Conservation (phyloP, 2,329 filamentous ascomycete species). For the Alternaria burnsii region DNA sequence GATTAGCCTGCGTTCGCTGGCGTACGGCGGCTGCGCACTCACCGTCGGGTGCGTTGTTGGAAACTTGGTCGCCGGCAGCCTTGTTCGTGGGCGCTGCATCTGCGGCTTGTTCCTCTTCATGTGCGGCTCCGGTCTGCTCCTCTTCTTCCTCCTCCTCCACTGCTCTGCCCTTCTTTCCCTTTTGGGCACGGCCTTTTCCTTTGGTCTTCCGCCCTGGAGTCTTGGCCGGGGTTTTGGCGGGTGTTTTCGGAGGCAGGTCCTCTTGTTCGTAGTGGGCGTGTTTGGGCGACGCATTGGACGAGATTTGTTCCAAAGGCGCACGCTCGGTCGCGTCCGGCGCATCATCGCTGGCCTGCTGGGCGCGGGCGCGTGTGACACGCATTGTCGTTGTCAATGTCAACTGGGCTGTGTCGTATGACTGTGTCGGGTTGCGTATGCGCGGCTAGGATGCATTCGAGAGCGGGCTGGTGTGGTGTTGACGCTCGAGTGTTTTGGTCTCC, state of each 20-base stretch:
- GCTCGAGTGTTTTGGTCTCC: conserved; percentile 20
- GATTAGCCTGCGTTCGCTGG: conserved; percentile 24
- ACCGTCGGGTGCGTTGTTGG: conserved; percentile 28
- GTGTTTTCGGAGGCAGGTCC: conserved; percentile 35
- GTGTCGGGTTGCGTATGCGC: conserved; percentile 17
- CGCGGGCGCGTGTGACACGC: conserved; percentile 57
- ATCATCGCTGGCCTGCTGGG: conserved; percentile 51
- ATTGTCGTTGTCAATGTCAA: conserved; percentile 30
- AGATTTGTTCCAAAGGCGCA: conserved; percentile 53
- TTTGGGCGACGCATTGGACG: conserved; percentile 42
- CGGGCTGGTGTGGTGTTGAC: conserved; percentile 24
- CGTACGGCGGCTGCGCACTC: conserved; percentile 12
- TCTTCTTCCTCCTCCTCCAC: conserved; percentile 28
- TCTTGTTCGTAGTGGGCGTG: conserved; percentile 27
- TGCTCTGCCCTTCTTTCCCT: conserved; percentile 35
- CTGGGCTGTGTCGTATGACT: conserved; percentile 1
- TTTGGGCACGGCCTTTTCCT: conserved; percentile 35
- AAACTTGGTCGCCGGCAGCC: conserved; percentile 30
- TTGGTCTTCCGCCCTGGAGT: conserved; percentile 44
- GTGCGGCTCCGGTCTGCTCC: conserved; percentile 21
- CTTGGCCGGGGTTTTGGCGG: conserved; percentile 45
- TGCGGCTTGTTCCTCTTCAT: conserved; percentile 34
- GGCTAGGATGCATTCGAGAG: conserved; percentile 26
- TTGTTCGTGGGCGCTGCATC: conserved; percentile 31
- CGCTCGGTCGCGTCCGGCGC: conserved; percentile 48